Conservation (phyloP, 441 rosid genomes). For the Kokia cookei region DNA sequence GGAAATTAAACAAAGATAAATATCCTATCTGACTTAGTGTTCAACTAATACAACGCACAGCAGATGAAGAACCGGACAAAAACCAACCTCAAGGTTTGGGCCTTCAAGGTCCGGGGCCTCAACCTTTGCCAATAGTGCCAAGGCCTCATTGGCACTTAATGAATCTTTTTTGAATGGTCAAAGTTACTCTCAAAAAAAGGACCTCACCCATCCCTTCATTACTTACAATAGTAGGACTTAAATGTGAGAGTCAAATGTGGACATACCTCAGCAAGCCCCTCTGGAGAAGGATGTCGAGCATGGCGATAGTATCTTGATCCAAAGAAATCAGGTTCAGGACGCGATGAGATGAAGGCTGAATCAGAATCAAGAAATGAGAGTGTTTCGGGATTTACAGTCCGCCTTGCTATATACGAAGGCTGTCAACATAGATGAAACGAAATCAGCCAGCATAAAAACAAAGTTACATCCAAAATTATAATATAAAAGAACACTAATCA, state of each 20-base stretch:
- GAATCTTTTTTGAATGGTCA: too few species aligned
- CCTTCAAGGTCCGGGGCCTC: too few species aligned
- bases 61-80: too few species aligned
- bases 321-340: conserved; percentile 32
- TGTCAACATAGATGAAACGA: conserved; percentile 30
- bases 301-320: conserved; percentile 53
- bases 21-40: background rate
- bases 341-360: conserved; percentile 21
- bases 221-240: too few species aligned
- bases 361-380: conserved; percentile 39
- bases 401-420: conserved; percentile 52
- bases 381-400: conserved; percentile 44
- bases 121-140: too few species aligned
- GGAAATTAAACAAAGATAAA: background rate
- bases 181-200: too few species aligned
- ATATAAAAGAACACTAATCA: background rate
- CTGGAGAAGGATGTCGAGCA: conserved; percentile 68
- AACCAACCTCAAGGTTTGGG: too few species aligned
- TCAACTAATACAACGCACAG: too few species aligned
- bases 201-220: too few species aligned
- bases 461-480: background rate
- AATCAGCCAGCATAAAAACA: conserved; percentile 10
- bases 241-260: background rate
- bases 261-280: conserved; percentile 74
- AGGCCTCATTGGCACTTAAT: too few species aligned